A percentile compares a stretch with the other conserved stretches of the same genome.
These are phyloP conservation scores for Acidomyces sp. DNA, from an alignment of 495 filamentous ascomycete species.

Conservation along the genomic window DNA sequence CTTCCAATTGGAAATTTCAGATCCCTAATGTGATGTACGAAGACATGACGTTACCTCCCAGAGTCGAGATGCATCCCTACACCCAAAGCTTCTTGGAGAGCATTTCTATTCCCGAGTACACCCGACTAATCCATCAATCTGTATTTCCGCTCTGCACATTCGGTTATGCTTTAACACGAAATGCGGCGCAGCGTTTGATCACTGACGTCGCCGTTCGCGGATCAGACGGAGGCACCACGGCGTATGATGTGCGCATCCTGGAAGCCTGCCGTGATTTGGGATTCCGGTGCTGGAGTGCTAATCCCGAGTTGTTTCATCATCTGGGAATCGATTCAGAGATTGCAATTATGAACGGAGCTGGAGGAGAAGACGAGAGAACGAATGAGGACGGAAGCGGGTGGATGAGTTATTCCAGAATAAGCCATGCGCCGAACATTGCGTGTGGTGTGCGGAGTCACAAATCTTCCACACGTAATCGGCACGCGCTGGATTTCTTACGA, in stretches of 20 bases:
- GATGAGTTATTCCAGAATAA: conserved; percentile 8
- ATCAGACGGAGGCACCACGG: conserved; percentile 15
- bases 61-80: conserved; percentile 12
- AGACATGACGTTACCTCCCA: conserved; percentile 20
- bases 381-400: conserved; percentile 12
- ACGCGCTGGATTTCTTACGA: conserved; percentile 15
- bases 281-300: conserved; percentile 21
- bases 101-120: conserved; percentile 19
- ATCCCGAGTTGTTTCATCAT: conserved; percentile 28
- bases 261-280: conserved; percentile 25
- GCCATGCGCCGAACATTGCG: conserved; percentile 23
- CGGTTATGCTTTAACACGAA: conserved; percentile 32
- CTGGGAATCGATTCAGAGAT: conserved; percentile 21
- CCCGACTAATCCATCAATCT: conserved; percentile 30
- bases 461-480: conserved; percentile 15
- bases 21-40: conserved; percentile 15
- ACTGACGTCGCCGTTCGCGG: conserved; percentile 11
- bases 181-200: conserved; percentile 19
- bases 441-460: conserved; percentile 20
- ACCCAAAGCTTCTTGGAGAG: conserved; percentile 15
- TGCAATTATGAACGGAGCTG: conserved; percentile 8
- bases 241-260: conserved; percentile 26
- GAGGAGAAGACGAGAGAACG: conserved; percentile 5
- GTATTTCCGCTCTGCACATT: conserved; percentile 34
- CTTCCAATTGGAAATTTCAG: conserved; percentile 12